These are phyloP conservation scores for Cinnamomum micranthum DNA, from an alignment of 164 flowering plant species.

Conservation along the genomic window DNA sequence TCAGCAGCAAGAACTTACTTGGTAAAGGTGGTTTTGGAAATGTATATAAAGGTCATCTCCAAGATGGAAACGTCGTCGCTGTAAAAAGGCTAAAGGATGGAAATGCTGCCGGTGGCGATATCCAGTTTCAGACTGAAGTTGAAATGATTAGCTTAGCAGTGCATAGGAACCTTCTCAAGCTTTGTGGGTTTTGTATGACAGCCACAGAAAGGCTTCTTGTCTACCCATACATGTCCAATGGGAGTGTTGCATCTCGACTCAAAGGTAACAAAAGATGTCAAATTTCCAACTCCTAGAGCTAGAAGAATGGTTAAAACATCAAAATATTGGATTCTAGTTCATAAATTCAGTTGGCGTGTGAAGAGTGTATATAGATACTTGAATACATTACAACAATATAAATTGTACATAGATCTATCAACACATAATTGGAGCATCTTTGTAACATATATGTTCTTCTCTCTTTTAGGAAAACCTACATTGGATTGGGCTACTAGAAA, in stretches of 20 bases:
- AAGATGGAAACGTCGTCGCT: conserved; percentile 60
- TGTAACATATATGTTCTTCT: background rate
- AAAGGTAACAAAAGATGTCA: conserved; percentile 32
- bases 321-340: too few species aligned
- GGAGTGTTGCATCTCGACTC: conserved; percentile 69
- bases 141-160: conserved; percentile 77
- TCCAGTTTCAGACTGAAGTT: conserved; percentile 82
- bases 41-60: conserved; percentile 68
- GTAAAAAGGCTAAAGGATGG: conserved; percentile 71
- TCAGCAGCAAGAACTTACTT: conserved; percentile 58
- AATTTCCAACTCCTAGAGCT: background rate
- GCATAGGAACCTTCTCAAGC: conserved; percentile 77
- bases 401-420: too few species aligned
- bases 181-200: conserved; percentile 65
- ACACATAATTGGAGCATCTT: too few species aligned
- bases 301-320: background rate
- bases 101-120: conserved; percentile 62
- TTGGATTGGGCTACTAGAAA: conserved; percentile 70
- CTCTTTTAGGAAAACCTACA: conserved; percentile 45
- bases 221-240: conserved; percentile 79
- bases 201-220: conserved; percentile 65
- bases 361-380: too few species aligned
- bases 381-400: too few species aligned
- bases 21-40: conserved; percentile 80
- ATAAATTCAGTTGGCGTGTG: too few species aligned